Evolutionary conservation across 495 filamentous ascomycete genomes (phyloP).

Genomic region (Thermochaetoides thermophila): DNA sequence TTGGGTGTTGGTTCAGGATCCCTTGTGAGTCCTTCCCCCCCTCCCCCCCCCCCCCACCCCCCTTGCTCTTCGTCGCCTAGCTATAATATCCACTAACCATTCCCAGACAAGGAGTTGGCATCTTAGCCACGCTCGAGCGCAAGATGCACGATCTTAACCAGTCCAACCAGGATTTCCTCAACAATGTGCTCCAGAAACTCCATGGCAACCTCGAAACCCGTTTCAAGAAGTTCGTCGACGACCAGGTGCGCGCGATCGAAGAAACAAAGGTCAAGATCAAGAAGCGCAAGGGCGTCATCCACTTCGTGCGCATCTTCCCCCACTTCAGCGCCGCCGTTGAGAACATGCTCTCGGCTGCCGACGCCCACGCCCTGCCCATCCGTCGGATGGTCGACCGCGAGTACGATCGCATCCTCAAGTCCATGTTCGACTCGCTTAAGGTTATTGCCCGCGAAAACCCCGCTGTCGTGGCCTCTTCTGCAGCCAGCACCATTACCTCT

Average conservation of each 20-base stretch:
- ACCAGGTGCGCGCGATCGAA: constrained; percentile 88
- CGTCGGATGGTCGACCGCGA: constrained; percentile 70
- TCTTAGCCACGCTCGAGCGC: constrained; percentile 65
- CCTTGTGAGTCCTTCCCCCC: constrained; percentile 44
- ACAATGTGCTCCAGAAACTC: constrained; percentile 61
- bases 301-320: constrained; percentile 86
- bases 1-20: constrained; percentile 68
- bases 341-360: constrained; percentile 52
- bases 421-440: constrained; percentile 93
- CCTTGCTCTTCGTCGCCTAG: no score
- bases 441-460: constrained; percentile 92
- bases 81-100: constrained; percentile 6
- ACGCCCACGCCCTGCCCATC: constrained; percentile 46
- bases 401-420: constrained; percentile 77
- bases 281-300: constrained; percentile 91
- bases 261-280: constrained; percentile 99
- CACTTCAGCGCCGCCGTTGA: constrained; percentile 67
- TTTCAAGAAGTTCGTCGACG: constrained; percentile 82
- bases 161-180: constrained; percentile 82
- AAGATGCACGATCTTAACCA: constrained; percentile 65
- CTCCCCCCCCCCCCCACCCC: not conserved
- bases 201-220: constrained; percentile 59
- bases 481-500: not conserved
- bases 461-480: constrained; percentile 29
- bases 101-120: constrained; percentile 68